Conservation (phyloP, 352 stramenopile genomes). For the Saprolegnia diclina region DNA sequence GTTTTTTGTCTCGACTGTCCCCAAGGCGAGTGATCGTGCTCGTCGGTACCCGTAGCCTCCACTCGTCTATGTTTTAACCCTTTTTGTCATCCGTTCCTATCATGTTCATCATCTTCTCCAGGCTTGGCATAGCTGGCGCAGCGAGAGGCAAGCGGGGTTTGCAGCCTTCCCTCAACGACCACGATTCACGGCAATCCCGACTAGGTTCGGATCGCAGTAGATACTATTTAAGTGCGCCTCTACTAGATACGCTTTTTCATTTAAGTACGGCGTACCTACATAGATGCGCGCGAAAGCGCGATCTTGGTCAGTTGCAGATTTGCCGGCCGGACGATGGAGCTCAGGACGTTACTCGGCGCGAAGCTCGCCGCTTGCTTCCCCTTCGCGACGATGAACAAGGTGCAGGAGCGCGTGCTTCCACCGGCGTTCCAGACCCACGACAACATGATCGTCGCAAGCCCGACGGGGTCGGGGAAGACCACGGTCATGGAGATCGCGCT, state of each 20-base stretch:
- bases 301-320: constrained; percentile 4
- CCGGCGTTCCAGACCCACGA: constrained; percentile 31
- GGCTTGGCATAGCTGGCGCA: too few relatives aligned
- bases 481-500: constrained; percentile 43
- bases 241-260: too few relatives aligned
- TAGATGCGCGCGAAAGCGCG: background rate
- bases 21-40: background rate
- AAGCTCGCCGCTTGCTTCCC: constrained; percentile 39
- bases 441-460: constrained; percentile 44
- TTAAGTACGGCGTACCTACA: background rate
- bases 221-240: too few relatives aligned
- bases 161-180: too few relatives aligned
- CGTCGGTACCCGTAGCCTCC: background rate
- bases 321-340: background rate
- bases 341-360: constrained; percentile 4
- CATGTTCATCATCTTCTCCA: too few relatives aligned
- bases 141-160: too few relatives aligned
- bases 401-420: constrained; percentile 41
- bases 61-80: background rate
- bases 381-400: constrained; percentile 39
- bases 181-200: too few relatives aligned
- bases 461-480: constrained; percentile 50
- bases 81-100: background rate
- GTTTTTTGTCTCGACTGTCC: constrained; percentile 17
- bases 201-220: too few relatives aligned